Evolutionary conservation across 257 asterid species (phyloP), one percentile per base, ranked within the genome.

Genomic region (Salvia splendens): DNA sequence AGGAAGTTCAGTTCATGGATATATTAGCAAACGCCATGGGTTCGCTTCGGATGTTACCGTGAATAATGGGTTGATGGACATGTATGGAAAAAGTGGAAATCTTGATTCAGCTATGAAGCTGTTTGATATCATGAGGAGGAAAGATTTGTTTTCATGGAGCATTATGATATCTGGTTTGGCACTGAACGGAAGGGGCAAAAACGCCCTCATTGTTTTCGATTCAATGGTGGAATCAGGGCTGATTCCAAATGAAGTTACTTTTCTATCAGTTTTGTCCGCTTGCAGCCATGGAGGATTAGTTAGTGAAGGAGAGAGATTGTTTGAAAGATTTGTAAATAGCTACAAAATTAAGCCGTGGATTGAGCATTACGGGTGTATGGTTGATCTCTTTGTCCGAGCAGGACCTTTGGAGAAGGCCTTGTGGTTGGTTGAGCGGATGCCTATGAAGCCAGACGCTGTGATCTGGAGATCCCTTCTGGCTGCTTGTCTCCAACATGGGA

Each of bases 211-310:
- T 71, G 68, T 83, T 75, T 90, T 84, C 6, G 66, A 86, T 66
- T 67, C 81, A 52, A 87, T 90, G 97, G 70, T 83, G 72, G 82
- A 75, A 56, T 80, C 87, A 7, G 86, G 89, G 20, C 40, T 80
- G 77, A 32, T 7, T 47, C 90, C 96, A 1, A 90, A 90, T 42
- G 82, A 84, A 72, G 79, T 90, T 40, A 87, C 96, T 5, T 87
- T 81, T 54, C 82, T 90, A 4, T 80, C 97, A 8, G 79, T 81
- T 64, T 71, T 87, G 76, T 88, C 85, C 52, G 97, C 92, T 66
- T 90, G 97, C 69, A 75, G 80, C 81, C 97, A 90, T 58, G 73
- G 88, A 24, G 95, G 95, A 40, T 74, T 90, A 76, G 94, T 88
- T 65, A 36, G 15, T 3, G 91, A 88, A 69, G 97, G 92, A n/a